Base-by-base conservation (phyloP, 2,329 filamentous ascomycete species). In the Coniochaeta ligniaria region DNA sequence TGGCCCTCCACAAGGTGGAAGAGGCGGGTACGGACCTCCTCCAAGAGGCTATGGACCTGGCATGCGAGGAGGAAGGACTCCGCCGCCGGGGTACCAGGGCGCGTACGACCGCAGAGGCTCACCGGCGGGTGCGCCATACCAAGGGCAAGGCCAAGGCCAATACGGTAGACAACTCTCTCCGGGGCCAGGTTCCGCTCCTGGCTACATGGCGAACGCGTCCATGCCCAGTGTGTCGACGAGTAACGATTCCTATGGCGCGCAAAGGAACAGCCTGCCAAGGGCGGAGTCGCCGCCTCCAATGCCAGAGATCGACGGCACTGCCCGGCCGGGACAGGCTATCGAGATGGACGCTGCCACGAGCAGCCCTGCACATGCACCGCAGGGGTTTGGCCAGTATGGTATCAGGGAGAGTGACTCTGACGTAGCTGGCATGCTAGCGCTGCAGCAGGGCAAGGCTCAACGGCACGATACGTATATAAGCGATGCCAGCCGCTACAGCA, bases 321-420 rank as follows among this genome's bases (percentile, higher is more conserved):
- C 36, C 55, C 64, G 68, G n/a, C 66, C 86, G 14, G 86, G 86
- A 11, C 87, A 88, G 68, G 86, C 89, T 2, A 83, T 92, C 59
- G 92, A 95, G 72, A 93, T 96, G 90, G 88, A 93, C 71, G 86
- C 88, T 36, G 78, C 80, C n/a, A 78, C 79, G n/a, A 26, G 81
- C 43, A 81, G 78, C 59, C 80, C 81, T n/a, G 71, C 73, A 60
- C 75, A 73, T 31, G 63, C 75, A 2, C 76, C 75, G 16, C 67
- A 67, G 43, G 75, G 73, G 16, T 80, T 76, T 63, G 79, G 75
- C 22, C 77, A 79, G 60, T 80, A 78, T 60, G 76, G 76, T 58
- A 71, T 84, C 20, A 76, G 81, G 57, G 87, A 90, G 59, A 89
- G 83, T 65, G 88, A 92, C 68, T 81, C 81, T 1, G 89, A 92